Percentiles rank a stretch among this genome's conserved stretches.
phyloP scores from a whole-genome alignment of 1,284 basidiomycete genomes.

The Austropuccinia psidii region DNA sequence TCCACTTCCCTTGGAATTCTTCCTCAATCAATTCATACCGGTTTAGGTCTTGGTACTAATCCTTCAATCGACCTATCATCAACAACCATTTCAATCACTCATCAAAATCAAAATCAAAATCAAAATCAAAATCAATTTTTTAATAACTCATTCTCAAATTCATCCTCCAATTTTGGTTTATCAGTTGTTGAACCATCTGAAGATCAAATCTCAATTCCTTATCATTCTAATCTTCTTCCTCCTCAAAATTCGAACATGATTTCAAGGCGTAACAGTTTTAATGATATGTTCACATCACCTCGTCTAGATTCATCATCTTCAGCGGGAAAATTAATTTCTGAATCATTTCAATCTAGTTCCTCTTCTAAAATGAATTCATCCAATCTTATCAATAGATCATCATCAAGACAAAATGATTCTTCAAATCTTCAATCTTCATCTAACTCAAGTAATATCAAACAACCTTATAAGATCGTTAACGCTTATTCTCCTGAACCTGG shows the following conservation, averaged over 20 bases:
- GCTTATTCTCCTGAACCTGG: conserved; percentile 35
- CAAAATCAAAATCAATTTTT: too few relatives aligned
- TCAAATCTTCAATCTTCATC: not conserved
- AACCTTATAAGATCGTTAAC: conserved; percentile 34
- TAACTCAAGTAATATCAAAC: not conserved
- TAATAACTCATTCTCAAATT: too few relatives aligned
- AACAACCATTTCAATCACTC: too few relatives aligned
- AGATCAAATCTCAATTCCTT: conserved; percentile 16
- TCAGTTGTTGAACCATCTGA: conserved; percentile 1
- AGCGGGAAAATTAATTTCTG: not conserved
- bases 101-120: too few relatives aligned
- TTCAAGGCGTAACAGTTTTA: conserved; percentile 26
- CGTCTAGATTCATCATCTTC: conserved; percentile 3
- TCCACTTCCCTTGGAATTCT: not conserved
- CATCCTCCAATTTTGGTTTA: not conserved
- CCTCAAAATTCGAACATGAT: not conserved
- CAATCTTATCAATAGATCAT: not conserved
- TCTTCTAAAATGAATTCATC: not conserved
- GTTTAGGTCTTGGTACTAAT: not conserved
- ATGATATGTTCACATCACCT: conserved; percentile 19
- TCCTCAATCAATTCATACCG: conserved; percentile 3
- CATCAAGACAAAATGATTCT: not conserved
- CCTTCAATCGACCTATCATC: not conserved
- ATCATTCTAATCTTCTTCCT: conserved; percentile 19
- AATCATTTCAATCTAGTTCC: not conserved